Conservation (phyloP, 352 stramenopile species). For the Phytophthora citricola region DNA sequence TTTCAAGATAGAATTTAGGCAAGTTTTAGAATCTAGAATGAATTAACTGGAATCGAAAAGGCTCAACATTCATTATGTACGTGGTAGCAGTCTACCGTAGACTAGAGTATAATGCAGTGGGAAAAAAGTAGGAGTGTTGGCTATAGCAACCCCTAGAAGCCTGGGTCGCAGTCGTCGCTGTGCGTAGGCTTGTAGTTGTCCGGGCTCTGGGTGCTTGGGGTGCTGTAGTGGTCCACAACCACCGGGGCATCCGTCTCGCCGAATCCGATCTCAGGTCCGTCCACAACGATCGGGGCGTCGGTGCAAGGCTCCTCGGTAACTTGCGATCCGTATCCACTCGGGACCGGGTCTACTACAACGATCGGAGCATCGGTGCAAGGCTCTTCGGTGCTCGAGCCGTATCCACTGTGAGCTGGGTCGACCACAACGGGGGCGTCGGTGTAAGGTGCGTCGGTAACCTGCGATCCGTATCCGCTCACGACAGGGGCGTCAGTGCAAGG, state of each 20-base stretch:
- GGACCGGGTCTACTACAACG: neutral
- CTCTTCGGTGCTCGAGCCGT: neutral
- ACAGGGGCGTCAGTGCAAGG: slow-evolving; percentile 12
- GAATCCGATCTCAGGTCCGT: slow-evolving; percentile 15
- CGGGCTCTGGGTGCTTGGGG: neutral
- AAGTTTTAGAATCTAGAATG: too few relatives aligned
- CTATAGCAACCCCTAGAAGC: slow-evolving; percentile 7
- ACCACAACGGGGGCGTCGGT: neutral
- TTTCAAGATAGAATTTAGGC: too few relatives aligned
- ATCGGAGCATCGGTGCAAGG: neutral
- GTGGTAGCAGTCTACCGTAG: neutral
- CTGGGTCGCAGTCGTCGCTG: slow-evolving; percentile 19
- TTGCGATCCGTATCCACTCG: neutral
- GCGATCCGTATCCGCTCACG: neutral
- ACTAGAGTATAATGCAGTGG: slow-evolving; percentile 12
- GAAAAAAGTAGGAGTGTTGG: neutral
- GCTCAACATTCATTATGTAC: slow-evolving; percentile 15
- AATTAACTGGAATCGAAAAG: neutral
- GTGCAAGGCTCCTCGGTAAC: slow-evolving; percentile 8
- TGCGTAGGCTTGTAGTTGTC: neutral
- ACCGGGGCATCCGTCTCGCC: neutral
- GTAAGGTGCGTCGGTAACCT: slow-evolving; percentile 4
- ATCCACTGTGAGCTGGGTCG: neutral
- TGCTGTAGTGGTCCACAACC: slow-evolving; percentile 6
- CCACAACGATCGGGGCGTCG: slow-evolving; percentile 5